Evolutionary conservation across 305 asterid genomes (phyloP).

Genomic region (Fraxinus greggii): DNA sequence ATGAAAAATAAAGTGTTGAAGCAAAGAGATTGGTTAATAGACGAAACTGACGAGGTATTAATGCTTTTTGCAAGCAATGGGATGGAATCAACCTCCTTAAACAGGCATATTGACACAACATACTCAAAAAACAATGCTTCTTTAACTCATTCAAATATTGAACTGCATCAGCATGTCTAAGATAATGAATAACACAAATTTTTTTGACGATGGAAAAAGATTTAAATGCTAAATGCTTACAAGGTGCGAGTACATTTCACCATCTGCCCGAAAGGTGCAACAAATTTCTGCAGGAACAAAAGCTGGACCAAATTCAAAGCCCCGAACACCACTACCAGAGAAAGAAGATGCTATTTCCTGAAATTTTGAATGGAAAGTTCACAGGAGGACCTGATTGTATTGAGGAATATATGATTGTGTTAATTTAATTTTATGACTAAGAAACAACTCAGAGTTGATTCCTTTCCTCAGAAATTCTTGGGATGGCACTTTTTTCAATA

Average conservation of each 20-base stretch:
- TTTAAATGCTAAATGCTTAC: constrained; percentile 48
- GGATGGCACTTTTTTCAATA: constrained; percentile 74
- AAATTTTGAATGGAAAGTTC: not conserved
- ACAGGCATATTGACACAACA: not conserved
- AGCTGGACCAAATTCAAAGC: constrained; percentile 59
- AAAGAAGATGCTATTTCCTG: constrained; percentile 83
- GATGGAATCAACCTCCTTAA: not conserved
- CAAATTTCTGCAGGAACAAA: constrained; percentile 80
- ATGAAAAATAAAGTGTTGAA: not conserved
- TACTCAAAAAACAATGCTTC: not conserved
- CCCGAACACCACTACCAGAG: constrained; percentile 63
- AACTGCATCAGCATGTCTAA: not conserved
- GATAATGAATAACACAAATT: not conserved
- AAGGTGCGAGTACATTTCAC: constrained; percentile 74
- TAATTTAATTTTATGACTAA: not conserved
- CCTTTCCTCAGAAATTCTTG: constrained; percentile 78
- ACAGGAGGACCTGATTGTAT: not conserved
- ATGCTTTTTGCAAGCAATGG: not conserved
- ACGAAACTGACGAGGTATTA: not conserved
- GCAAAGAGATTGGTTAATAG: not conserved
- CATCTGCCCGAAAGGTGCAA: constrained; percentile 71
- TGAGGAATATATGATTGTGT: not conserved
- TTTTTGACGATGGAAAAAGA: not conserved
- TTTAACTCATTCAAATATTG: not conserved
- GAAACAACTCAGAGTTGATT: constrained; percentile 9